phyloP scores from a whole-genome alignment of 805 yeast species.

The Yarrowia osloensis region DNA sequence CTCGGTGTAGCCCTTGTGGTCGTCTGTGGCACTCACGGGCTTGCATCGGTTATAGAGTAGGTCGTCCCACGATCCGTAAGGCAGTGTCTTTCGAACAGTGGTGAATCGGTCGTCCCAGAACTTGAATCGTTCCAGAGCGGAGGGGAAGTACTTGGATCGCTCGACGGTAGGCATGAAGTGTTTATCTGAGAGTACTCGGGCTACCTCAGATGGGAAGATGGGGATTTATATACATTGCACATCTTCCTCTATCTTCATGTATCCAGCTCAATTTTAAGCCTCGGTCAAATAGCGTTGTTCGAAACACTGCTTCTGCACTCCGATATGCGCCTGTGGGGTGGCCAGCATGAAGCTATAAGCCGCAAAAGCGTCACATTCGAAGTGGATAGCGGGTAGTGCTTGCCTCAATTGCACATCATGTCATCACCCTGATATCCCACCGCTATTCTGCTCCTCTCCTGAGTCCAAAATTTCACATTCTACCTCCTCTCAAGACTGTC shows the following conservation, averaged over 20 bases:
- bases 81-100: slow-evolving; percentile 9
- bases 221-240: not conserved
- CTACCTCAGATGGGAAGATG: not conserved
- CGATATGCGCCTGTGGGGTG: slow-evolving; percentile 10
- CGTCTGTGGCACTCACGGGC: slow-evolving; percentile 12
- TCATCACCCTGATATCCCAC: too few relatives aligned
- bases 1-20: slow-evolving; percentile 23
- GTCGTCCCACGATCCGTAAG: slow-evolving; percentile 28
- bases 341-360: not conserved
- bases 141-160: slow-evolving; percentile 16
- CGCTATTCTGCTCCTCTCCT: too few relatives aligned
- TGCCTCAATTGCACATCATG: too few relatives aligned
- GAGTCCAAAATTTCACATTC: too few relatives aligned
- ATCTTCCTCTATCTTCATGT: not conserved
- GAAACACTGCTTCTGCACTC: not conserved
- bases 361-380: not conserved
- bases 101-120: slow-evolving; percentile 23
- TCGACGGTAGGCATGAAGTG: slow-evolving; percentile 11
- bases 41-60: slow-evolving; percentile 18
- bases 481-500: too few relatives aligned
- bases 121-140: slow-evolving; percentile 30
- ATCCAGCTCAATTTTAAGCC: not conserved
- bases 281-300: slow-evolving; percentile 2
- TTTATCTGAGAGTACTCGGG: not conserved
- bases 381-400: too few relatives aligned